phyloP scores from a whole-genome alignment of 345 rosid species.

The Isatis tinctoria region DNA sequence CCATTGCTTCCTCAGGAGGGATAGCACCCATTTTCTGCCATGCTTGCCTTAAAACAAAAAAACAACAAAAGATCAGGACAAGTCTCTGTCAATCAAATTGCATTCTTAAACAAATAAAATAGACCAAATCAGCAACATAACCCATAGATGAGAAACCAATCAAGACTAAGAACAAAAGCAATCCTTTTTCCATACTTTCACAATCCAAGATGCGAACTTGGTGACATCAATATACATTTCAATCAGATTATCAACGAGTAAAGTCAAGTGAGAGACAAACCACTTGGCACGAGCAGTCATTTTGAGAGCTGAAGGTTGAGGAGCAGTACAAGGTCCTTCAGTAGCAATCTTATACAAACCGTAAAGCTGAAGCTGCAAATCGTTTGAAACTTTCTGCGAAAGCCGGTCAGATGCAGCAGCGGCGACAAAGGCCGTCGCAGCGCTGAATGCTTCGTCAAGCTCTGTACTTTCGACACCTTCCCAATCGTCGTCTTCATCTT shows the following conservation, averaged over 20 bases:
- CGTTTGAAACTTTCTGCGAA: slow-evolving; percentile 53
- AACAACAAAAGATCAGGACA: background rate
- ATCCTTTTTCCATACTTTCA: background rate
- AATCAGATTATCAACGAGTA: background rate
- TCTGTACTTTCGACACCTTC: slow-evolving; percentile 97
- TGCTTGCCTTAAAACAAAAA: slow-evolving; percentile 58
- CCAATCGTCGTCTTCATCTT: slow-evolving; percentile 53
- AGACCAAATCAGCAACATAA: background rate
- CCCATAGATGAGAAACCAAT: background rate
- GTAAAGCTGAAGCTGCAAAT: slow-evolving; percentile 71
- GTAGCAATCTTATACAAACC: slow-evolving; percentile 84
- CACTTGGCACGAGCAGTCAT: slow-evolving; percentile 92
- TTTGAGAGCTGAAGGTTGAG: slow-evolving; percentile 89
- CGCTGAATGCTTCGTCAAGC: slow-evolving; percentile 78
- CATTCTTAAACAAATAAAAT: background rate
- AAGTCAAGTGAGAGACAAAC: slow-evolving; percentile 27
- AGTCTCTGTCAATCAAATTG: background rate
- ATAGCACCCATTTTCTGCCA: slow-evolving; percentile 93
- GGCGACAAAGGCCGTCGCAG: slow-evolving; percentile 78
- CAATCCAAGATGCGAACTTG: background rate
- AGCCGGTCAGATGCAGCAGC: slow-evolving; percentile 58
- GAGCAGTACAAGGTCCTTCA: slow-evolving; percentile 79
- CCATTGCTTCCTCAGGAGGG: slow-evolving; percentile 97
- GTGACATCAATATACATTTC: background rate
- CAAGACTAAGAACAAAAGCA: background rate